phyloP scores from a whole-genome alignment of 2,329 filamentous ascomycete species.

The Amylocarpus encephaloides region DNA sequence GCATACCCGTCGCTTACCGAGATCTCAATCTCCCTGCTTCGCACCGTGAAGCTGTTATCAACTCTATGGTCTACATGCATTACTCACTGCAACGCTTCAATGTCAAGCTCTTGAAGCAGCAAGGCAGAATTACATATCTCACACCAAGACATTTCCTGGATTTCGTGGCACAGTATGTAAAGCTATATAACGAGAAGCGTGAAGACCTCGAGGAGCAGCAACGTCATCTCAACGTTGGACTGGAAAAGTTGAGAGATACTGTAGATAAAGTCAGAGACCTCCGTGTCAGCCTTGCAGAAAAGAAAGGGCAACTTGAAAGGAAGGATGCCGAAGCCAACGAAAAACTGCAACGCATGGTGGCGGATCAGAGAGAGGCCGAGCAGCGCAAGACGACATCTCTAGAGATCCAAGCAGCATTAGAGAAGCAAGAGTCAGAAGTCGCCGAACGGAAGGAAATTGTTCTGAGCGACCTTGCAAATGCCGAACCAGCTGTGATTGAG shows the following conservation, averaged over 20 bases:
- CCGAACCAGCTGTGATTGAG: conserved; percentile 87
- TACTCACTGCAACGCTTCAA: conserved; percentile 92
- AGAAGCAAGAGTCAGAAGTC: conserved; percentile 85
- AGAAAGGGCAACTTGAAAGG: conserved; percentile 85
- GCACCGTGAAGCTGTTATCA: conserved; percentile 87
- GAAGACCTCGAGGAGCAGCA: conserved; percentile 98
- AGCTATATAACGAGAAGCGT: conserved; percentile 94
- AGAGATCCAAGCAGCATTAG: conserved; percentile 80
- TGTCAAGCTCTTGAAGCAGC: conserved; percentile 78
- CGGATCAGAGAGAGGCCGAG: conserved; percentile 90
- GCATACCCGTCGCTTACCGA: conserved; percentile 86
- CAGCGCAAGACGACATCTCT: conserved; percentile 81
- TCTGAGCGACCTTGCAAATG: conserved; percentile 76
- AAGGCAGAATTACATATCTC: conserved; percentile 85
- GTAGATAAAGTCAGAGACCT: conserved; percentile 95
- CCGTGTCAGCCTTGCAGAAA: conserved; percentile 82
- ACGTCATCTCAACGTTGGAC: conserved; percentile 92
- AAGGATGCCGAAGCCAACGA: conserved; percentile 96
- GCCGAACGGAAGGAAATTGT: conserved; percentile 78
- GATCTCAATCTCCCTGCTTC: conserved; percentile 77
- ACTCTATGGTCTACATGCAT: conserved; percentile 98
- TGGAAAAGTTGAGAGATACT: conserved; percentile 94
- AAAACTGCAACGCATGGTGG: conserved; percentile 95
- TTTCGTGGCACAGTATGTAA: conserved; percentile 96
- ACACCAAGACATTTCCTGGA: conserved; percentile 96